Evolutionary conservation across 305 asterid genomes (phyloP).

Genomic region (Lippia alba): DNA sequence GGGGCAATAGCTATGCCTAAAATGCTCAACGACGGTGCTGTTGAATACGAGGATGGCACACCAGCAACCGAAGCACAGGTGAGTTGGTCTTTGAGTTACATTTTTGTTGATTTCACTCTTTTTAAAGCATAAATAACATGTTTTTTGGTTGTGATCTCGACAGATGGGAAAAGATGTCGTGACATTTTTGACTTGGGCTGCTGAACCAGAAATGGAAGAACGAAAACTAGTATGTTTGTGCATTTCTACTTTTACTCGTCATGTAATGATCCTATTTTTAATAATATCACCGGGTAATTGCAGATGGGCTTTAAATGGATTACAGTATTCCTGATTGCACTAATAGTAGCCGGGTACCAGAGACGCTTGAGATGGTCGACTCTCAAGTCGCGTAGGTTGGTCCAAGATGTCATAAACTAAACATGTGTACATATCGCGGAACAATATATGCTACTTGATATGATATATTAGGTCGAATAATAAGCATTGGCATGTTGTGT

Average conservation of each 20-base stretch:
- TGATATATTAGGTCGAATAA: background rate
- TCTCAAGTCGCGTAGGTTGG: conserved; percentile 64
- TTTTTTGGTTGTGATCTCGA: conserved; percentile 5
- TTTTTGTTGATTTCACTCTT: background rate
- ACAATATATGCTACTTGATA: conserved; percentile 1
- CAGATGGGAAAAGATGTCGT: conserved; percentile 79
- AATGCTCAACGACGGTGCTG: conserved; percentile 72
- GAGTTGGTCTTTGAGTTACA: background rate
- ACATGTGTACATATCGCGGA: background rate
- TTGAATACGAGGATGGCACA: conserved; percentile 68
- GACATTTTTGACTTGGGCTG: conserved; percentile 74
- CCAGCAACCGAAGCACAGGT: conserved; percentile 83
- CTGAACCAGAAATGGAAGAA: conserved; percentile 81
- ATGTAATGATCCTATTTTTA: too few relatives aligned
- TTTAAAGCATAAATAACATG: conserved; percentile 12
- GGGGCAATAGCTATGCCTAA: conserved; percentile 79
- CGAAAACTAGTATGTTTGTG: conserved; percentile 51
- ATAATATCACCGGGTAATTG: background rate
- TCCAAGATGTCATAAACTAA: conserved; percentile 65
- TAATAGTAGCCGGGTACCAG: conserved; percentile 68
- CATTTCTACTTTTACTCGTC: background rate
- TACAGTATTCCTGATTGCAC: conserved; percentile 66
- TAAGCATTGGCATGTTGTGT: conserved; percentile 11
- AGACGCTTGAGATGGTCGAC: conserved; percentile 70
- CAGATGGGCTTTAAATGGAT: conserved; percentile 82